Evolutionary conservation across 495 filamentous ascomycete genomes (phyloP).

Genomic region (Penicillium turbatum): DNA sequence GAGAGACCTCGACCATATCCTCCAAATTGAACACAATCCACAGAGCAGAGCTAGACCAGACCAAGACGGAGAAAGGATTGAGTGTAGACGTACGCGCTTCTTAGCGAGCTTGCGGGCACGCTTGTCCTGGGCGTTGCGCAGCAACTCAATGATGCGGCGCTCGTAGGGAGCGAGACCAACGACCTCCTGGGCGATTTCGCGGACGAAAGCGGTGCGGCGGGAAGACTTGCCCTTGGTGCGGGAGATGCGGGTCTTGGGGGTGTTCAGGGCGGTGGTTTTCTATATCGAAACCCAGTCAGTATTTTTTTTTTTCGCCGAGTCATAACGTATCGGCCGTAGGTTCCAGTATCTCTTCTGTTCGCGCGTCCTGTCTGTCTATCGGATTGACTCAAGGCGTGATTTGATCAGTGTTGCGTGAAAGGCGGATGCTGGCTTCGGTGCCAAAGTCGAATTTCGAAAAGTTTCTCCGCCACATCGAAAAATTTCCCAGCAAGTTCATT

Average conservation of each 20-base stretch:
- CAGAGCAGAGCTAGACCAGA: not conserved
- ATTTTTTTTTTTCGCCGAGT: slow-evolving; percentile 5
- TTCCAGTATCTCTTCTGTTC: slow-evolving; percentile 2
- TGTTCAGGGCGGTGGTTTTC: slow-evolving; percentile 85
- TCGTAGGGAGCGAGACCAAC: slow-evolving; percentile 90
- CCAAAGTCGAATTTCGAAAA: not conserved
- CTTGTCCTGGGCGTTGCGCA: slow-evolving; percentile 99
- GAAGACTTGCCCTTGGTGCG: slow-evolving; percentile 87
- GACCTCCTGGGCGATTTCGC: slow-evolving; percentile 94
- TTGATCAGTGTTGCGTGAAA: slow-evolving; percentile 1
- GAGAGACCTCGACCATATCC: not conserved
- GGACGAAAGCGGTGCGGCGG: slow-evolving; percentile 89
- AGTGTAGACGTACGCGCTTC: slow-evolving; percentile 71
- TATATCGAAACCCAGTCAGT: slow-evolving; percentile 46
- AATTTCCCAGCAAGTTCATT: not conserved
- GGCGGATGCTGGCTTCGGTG: slow-evolving; percentile 11
- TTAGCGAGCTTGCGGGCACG: slow-evolving; percentile 97
- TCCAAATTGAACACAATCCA: slow-evolving; percentile 5
- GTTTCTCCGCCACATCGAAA: not conserved
- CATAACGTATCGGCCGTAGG: not conserved
- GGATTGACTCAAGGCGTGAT: not conserved
- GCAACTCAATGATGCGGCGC: slow-evolving; percentile 95
- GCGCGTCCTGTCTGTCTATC: slow-evolving; percentile 3
- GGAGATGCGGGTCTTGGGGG: slow-evolving; percentile 80
- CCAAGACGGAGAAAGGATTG: not conserved